Evolutionary conservation across 768 basidiomycete genomes (phyloP).

Genomic region (Tricholoma hemisulphureum): DNA sequence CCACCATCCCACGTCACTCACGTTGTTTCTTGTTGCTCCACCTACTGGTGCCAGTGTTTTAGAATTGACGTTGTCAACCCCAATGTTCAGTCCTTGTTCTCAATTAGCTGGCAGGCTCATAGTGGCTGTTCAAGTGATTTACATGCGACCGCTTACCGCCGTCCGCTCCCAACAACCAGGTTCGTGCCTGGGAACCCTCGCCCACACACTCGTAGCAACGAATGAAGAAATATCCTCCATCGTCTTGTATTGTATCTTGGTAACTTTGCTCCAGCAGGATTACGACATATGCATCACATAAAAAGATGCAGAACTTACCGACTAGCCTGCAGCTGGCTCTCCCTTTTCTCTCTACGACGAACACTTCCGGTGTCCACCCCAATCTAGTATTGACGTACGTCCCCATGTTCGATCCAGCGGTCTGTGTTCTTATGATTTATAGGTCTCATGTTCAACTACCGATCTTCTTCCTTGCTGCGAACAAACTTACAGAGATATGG

Average conservation of each 20-base stretch:
- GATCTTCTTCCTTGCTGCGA: not conserved
- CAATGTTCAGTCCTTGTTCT: not conserved
- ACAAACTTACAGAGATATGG: not conserved
- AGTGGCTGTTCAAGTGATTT: no score
- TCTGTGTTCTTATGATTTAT: not conserved
- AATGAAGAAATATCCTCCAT: not conserved
- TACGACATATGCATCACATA: not conserved
- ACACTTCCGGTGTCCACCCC: not conserved
- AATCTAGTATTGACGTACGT: not conserved
- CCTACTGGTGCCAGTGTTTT: not conserved
- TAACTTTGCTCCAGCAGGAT: not conserved
- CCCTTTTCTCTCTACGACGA: not conserved
- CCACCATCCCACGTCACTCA: not conserved
- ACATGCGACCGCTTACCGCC: no score
- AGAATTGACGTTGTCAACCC: not conserved
- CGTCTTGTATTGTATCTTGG: not conserved
- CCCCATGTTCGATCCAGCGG: no score
- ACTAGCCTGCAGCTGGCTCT: not conserved
- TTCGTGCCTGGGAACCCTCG: not conserved
- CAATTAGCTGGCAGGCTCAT: not conserved
- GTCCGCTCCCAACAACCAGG: no score
- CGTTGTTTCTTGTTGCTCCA: not conserved
- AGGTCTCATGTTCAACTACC: not conserved
- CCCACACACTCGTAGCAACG: not conserved
- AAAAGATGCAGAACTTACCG: not conserved